Conservation (phyloP, 2,329 filamentous ascomycete species). For the Fusarium sp. region DNA sequence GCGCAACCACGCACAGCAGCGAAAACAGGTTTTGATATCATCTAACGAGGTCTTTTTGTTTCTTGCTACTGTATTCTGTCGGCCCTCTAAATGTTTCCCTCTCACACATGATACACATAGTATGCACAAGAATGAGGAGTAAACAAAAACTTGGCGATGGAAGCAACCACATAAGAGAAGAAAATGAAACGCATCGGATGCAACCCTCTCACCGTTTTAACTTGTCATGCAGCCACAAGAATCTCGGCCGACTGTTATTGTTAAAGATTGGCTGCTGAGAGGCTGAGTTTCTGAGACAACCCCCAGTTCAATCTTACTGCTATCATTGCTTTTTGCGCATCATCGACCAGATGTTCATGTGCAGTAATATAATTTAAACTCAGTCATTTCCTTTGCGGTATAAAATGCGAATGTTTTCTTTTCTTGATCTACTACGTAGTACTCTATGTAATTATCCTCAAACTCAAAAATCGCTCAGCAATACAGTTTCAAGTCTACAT, state of each 20-base stretch:
- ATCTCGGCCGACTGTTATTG: conserved; percentile 15
- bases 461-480: conserved; percentile 8
- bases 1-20: conserved; percentile 19
- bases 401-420: conserved; percentile 1
- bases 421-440: not conserved
- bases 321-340: conserved; percentile 6
- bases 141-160: conserved; percentile 7
- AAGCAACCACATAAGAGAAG: conserved; percentile 18
- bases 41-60: not conserved
- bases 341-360: not conserved
- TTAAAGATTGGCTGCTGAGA: conserved; percentile 20
- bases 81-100: conserved; percentile 3
- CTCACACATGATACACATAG: conserved; percentile 11
- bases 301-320: conserved; percentile 14
- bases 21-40: conserved; percentile 17
- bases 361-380: not conserved
- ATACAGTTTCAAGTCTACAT: conserved; percentile 26
- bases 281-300: conserved; percentile 27
- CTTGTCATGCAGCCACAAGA: conserved; percentile 24
- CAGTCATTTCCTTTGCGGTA: not conserved
- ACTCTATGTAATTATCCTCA: not conserved
- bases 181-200: conserved; percentile 26
- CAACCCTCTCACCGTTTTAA: conserved; percentile 31
- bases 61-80: conserved; percentile 5
- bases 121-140: conserved; percentile 7